Base-by-base conservation (phyloP, 2,329 filamentous ascomycete genomes). In the Aspergillus ochraceus region DNA sequence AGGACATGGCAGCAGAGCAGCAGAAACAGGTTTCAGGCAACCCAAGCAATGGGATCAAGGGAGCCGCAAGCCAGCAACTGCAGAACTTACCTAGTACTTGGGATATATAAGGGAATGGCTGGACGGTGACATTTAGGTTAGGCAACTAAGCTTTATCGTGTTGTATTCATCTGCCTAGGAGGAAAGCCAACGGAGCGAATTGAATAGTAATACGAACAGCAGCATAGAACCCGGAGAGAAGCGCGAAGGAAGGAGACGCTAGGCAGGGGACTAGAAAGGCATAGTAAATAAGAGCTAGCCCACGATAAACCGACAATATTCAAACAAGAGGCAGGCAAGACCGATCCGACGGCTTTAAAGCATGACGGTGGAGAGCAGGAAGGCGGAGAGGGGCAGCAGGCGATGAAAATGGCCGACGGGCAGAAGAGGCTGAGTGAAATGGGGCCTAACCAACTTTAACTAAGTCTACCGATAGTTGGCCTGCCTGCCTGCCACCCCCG, bases 351-450 rank as follows among this genome's bases (percentile, higher is more conserved):
- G 36, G 17, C 22, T 47, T 47, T 47, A 47, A 47, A 47, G 45
- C 47, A 56, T 56, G 54, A 36, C 36, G 54, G 30, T 56, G 30
- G 22, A 42, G 46, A 56, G 32, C 14, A 29, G 47, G 54, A 56
- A 56, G 54, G 47, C 54, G 54, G 54, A 56, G 54, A 56, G 54
- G 54, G 47, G 54, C 54, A 56, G 54, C 49, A 36, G 32, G 32
- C 32, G 32, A 32, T 32, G 30, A 54, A 56, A 56, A 39, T 30
- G 54, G 36, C 54, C 54, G 47, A 50, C 9, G 24, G 49, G 49
- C n/a, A 50, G 49, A 22, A 49, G n/a, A 49, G 54, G 47, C 49
- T 49, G 22, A 55, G 26, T 8, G 26, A 29, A 29, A 29, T 9
- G 26, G 26, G 26, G 26, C 26, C 26, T 29, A 29, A 29, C 26